Conservation (phyloP, 2,329 filamentous ascomycete genomes). For the Thelonectria discophora region DNA sequence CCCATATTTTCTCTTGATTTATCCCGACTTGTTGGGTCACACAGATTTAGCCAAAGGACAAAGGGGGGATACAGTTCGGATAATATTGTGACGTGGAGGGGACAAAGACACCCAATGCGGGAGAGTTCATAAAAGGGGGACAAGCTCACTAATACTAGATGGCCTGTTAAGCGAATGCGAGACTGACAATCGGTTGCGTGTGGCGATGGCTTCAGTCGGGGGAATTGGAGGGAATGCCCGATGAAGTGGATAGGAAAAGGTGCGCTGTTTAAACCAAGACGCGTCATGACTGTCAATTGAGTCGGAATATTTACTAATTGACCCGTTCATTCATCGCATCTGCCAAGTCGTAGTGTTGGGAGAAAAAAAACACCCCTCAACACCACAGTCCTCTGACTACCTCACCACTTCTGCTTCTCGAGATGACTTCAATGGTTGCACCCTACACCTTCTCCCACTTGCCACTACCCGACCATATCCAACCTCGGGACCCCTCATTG, state of each 20-base stretch:
- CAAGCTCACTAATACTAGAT: not conserved
- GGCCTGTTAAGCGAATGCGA: conserved; percentile 12
- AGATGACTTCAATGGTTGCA: not conserved
- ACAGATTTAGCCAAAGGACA: not conserved
- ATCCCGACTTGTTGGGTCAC: too few relatives aligned
- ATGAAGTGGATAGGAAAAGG: not conserved
- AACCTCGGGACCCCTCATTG: conserved; percentile 14
- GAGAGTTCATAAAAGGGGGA: not conserved
- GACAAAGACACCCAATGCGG: too few relatives aligned
- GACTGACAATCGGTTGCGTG: not conserved
- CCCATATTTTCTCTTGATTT: too few relatives aligned
- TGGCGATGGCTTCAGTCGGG: not conserved
- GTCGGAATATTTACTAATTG: not conserved
- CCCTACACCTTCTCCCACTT: not conserved
- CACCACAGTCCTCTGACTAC: not conserved
- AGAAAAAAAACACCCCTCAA: not conserved
- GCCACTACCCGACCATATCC: not conserved
- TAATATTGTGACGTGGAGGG: too few relatives aligned
- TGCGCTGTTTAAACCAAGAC: not conserved
- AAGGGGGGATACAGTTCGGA: not conserved
- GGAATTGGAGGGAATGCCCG: not conserved
- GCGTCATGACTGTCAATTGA: not conserved
- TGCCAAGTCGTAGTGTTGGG: too few relatives aligned
- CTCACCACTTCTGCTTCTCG: not conserved
- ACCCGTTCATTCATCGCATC: not conserved